phyloP scores from a whole-genome alignment of 116 monocot species.

The Cymodocea nodosa region DNA sequence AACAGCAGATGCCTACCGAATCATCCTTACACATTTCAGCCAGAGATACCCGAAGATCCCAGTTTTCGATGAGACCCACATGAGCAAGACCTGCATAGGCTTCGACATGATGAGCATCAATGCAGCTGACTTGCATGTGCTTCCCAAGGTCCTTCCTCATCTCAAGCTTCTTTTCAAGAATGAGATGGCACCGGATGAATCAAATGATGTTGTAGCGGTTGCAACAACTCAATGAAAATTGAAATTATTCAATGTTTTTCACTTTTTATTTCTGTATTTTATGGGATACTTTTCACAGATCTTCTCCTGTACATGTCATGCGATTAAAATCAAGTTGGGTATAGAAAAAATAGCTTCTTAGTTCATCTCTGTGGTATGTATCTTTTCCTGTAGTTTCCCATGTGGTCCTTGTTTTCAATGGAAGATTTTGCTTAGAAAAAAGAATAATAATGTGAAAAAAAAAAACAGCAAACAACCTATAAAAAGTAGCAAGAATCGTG shows the following conservation, averaged over 20 bases:
- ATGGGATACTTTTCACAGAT: too few species aligned
- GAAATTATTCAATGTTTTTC: neutral
- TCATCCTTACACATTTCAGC: constrained; percentile 94
- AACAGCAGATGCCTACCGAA: constrained; percentile 52
- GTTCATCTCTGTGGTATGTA: too few species aligned
- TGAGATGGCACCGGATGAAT: constrained; percentile 43
- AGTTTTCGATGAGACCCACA: constrained; percentile 40
- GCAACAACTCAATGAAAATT: neutral
- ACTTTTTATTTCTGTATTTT: too few species aligned
- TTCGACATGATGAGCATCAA: constrained; percentile 54
- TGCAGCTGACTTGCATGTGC: constrained; percentile 25
- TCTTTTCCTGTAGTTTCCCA: too few species aligned
- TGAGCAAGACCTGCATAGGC: constrained; percentile 37
- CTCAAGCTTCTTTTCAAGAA: constrained; percentile 40
- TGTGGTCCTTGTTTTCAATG: too few species aligned
- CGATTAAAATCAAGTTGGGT: too few species aligned
- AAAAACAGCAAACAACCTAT: too few species aligned
- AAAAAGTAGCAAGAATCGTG: too few species aligned
- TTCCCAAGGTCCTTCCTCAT: constrained; percentile 36
- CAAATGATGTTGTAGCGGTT: constrained; percentile 25
- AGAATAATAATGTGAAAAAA: too few species aligned
- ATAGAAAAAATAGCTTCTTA: too few species aligned
- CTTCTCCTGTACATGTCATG: too few species aligned
- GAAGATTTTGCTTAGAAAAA: too few species aligned
- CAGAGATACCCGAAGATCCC: constrained; percentile 97